A percentile compares a stretch with the other conserved stretches of the same genome.
These are phyloP conservation scores for Cytospora paraplurivora DNA, from an alignment of 2,329 filamentous ascomycete species.

Conservation along the genomic window DNA sequence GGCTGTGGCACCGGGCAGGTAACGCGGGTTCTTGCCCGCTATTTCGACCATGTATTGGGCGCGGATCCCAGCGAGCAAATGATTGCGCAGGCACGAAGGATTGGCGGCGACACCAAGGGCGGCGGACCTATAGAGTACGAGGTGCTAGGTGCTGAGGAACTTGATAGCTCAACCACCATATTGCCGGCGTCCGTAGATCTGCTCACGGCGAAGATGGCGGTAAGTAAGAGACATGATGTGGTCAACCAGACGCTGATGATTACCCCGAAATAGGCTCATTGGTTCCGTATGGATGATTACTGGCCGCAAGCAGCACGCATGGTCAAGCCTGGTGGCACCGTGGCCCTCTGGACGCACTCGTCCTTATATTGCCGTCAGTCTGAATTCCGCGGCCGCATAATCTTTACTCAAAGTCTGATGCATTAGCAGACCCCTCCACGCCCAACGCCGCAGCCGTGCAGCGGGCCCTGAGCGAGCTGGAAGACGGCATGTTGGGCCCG, in stretches of 20 bases:
- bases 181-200: slow-evolving; percentile 33
- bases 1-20: slow-evolving; percentile 38
- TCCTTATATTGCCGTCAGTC: slow-evolving; percentile 33
- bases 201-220: slow-evolving; percentile 34
- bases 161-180: slow-evolving; percentile 30
- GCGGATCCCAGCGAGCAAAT: slow-evolving; percentile 35
- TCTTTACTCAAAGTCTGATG: not conserved
- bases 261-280: slow-evolving; percentile 43
- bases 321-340: slow-evolving; percentile 51
- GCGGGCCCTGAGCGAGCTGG: too few species aligned
- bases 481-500: too few species aligned
- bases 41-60: slow-evolving; percentile 34
- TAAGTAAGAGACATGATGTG: slow-evolving; percentile 20
- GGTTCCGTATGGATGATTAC: slow-evolving; percentile 53
- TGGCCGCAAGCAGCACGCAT: slow-evolving; percentile 46
- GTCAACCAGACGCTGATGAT: not conserved
- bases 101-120: slow-evolving; percentile 32
- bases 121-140: slow-evolving; percentile 32
- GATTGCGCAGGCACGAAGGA: slow-evolving; percentile 33
- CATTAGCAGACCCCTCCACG: slow-evolving; percentile 36
- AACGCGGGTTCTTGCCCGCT: slow-evolving; percentile 33
- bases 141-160: slow-evolving; percentile 33
- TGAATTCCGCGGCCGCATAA: not conserved
- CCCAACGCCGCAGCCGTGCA: slow-evolving; percentile 37
- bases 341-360: slow-evolving; percentile 46